Conservation (phyloP, 2,329 filamentous ascomycete genomes). For the Hypoxylon sp. region DNA sequence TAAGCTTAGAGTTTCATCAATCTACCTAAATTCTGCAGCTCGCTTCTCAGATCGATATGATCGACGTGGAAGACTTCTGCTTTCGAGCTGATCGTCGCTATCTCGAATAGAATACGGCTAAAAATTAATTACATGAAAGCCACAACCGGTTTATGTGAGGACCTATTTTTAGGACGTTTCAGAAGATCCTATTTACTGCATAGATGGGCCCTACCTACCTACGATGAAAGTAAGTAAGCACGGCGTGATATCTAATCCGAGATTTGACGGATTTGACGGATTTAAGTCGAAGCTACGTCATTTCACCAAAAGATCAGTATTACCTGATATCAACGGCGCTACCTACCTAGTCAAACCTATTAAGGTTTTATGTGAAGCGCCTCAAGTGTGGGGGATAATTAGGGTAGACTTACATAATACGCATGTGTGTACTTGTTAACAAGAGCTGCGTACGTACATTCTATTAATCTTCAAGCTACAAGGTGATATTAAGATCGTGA, state of each 20-base stretch:
- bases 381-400: too few relatives aligned
- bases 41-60: neutral
- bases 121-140: too few relatives aligned
- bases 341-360: too few relatives aligned
- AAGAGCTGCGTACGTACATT: too few relatives aligned
- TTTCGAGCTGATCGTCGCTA: slow-evolving; percentile 15
- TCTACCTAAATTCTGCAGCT: neutral
- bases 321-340: neutral
- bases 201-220: too few relatives aligned
- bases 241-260: neutral
- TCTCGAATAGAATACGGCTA: neutral
- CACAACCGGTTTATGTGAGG: neutral
- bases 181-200: slow-evolving; percentile 7
- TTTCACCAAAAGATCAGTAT: neutral
- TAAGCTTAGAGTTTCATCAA: slow-evolving; percentile 9
- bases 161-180: slow-evolving; percentile 11
- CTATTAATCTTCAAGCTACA: neutral
- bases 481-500: neutral
- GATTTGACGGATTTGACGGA: slow-evolving; percentile 1
- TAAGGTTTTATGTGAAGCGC: too few relatives aligned
- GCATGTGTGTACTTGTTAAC: too few relatives aligned
- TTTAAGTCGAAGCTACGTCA: neutral
- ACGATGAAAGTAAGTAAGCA: too few relatives aligned
- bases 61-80: neutral
- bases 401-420: too few relatives aligned